phyloP scores from a whole-genome alignment of 345 rosid species.

The Abelmoschus esculentus region DNA sequence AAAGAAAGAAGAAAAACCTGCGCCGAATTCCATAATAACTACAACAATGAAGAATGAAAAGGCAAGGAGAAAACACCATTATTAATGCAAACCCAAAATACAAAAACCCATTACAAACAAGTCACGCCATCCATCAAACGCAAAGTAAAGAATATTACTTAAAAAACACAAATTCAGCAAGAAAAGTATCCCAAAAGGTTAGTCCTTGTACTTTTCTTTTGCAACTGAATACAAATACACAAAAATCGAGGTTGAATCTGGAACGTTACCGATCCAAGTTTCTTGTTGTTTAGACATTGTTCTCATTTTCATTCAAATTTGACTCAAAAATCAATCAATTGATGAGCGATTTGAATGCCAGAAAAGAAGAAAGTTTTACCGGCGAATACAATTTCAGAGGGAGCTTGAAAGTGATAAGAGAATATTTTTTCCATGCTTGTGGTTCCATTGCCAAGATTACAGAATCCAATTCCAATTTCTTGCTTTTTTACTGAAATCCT shows the following conservation, averaged over 20 bases:
- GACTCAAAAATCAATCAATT: not conserved
- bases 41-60: not conserved
- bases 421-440: constrained; percentile 11
- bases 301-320: not conserved
- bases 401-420: constrained; percentile 16
- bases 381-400: constrained; percentile 7
- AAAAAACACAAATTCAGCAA: constrained; percentile 9
- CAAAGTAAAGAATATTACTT: constrained; percentile 30
- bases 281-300: constrained; percentile 25
- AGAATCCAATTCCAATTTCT: constrained; percentile 38
- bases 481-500: constrained; percentile 10
- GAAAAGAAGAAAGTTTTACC: not conserved
- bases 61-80: not conserved
- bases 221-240: not conserved
- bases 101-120: not conserved
- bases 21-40: constrained; percentile 28
- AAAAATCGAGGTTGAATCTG: constrained; percentile 17
- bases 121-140: constrained; percentile 9
- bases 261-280: constrained; percentile 28
- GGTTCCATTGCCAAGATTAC: constrained; percentile 17
- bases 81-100: not conserved
- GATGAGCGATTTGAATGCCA: not conserved
- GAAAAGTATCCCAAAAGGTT: constrained; percentile 15
- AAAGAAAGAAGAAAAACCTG: constrained; percentile 19
- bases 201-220: not conserved